A percentile compares a stretch with the other conserved stretches of the same genome.
These are phyloP conservation scores for Fusarium clavum DNA, from an alignment of 2,329 filamentous ascomycete species.

Conservation along the genomic window DNA sequence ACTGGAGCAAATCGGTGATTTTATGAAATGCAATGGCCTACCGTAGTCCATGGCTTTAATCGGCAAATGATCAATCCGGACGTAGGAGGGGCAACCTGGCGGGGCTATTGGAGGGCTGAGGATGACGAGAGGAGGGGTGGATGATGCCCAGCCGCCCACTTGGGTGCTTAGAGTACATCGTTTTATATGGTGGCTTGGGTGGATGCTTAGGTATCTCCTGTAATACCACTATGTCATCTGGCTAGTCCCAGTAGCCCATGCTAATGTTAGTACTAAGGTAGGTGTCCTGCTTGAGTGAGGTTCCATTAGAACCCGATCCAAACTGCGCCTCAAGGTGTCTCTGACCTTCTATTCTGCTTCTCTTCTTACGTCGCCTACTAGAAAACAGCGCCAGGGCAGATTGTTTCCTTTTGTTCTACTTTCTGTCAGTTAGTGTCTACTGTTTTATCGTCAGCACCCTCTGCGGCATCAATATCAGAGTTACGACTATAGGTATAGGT, in stretches of 20 bases:
- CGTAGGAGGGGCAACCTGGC: conserved; percentile 48
- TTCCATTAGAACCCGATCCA: conserved; percentile 30
- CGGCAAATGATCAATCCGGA: conserved; percentile 23
- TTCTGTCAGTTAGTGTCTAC: conserved; percentile 19
- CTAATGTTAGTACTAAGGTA: background rate
- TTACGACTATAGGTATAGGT: conserved; percentile 2
- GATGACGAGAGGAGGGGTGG: conserved; percentile 31
- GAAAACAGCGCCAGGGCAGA: conserved; percentile 21
- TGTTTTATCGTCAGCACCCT: conserved; percentile 8
- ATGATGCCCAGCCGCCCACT: conserved; percentile 24
- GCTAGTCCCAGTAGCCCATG: background rate
- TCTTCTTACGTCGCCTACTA: conserved; percentile 42
- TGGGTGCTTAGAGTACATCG: conserved; percentile 20
- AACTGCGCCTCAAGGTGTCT: conserved; percentile 45
- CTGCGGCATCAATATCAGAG: conserved; percentile 1
- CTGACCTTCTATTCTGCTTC: conserved; percentile 31
- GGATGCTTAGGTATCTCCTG: conserved; percentile 15
- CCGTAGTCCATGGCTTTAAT: conserved; percentile 18
- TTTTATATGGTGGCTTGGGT: background rate
- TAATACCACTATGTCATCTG: conserved; percentile 43
- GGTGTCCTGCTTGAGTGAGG: conserved; percentile 4
- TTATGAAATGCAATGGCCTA: conserved; percentile 16
- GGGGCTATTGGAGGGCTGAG: conserved; percentile 28
- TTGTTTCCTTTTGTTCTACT: conserved; percentile 29
- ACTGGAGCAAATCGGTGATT: conserved; percentile 37